Conservation (phyloP, 306 rosid genomes). For the Glycine latifolia region DNA sequence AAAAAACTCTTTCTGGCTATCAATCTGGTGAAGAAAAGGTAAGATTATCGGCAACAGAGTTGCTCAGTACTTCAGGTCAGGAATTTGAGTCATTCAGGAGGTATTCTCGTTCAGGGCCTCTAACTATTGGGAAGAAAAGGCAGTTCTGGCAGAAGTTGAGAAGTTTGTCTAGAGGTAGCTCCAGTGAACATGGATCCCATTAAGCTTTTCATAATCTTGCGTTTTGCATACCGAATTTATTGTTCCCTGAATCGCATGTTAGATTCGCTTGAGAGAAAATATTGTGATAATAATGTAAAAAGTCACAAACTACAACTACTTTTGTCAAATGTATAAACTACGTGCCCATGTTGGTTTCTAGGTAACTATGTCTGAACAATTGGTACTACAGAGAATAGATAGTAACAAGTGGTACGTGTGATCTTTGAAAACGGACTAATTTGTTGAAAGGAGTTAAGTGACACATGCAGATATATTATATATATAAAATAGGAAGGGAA, state of each 20-base stretch:
- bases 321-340: neutral
- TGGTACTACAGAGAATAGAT: neutral
- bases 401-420: neutral
- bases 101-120: constrained; percentile 78
- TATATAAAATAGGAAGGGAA: constrained; percentile 2
- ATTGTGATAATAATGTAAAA: constrained; percentile 12
- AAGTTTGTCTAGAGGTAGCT: constrained; percentile 74
- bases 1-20: constrained; percentile 39
- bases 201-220: constrained; percentile 33
- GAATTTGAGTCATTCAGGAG: constrained; percentile 70
- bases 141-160: constrained; percentile 78
- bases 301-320: neutral
- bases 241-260: neutral
- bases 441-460: neutral
- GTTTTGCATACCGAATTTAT: neutral
- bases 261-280: neutral
- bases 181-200: constrained; percentile 78
- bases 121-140: constrained; percentile 58
- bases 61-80: constrained; percentile 59
- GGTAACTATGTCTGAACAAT: constrained; percentile 11
- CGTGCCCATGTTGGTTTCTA: neutral
- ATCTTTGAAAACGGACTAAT: neutral
- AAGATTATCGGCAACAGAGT: constrained; percentile 61
- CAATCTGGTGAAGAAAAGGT: constrained; percentile 56
- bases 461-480: neutral